Percentiles rank a stretch among this genome's conserved stretches.
phyloP scores from a whole-genome alignment of 2,329 filamentous ascomycete genomes.

The Fusarium bactridioides region DNA sequence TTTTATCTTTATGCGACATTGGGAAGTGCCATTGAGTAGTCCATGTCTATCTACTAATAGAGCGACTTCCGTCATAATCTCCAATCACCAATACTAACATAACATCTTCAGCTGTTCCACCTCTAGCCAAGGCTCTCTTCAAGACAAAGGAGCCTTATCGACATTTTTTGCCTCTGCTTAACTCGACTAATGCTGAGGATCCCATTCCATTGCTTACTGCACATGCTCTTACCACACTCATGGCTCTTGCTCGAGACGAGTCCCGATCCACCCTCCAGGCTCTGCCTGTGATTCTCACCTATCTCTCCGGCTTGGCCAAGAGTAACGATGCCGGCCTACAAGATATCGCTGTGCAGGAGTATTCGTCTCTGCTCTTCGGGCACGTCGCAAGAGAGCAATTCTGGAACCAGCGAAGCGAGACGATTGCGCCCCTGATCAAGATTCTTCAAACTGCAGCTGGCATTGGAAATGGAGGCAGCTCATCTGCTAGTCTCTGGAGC shows the following conservation, averaged over 20 bases:
- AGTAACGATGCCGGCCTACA: constrained; percentile 88
- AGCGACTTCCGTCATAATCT: constrained; percentile 3
- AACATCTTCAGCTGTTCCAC: constrained; percentile 73
- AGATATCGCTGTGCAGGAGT: constrained; percentile 93
- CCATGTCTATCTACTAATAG: background rate
- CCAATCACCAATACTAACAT: constrained; percentile 27
- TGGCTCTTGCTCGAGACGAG: constrained; percentile 72
- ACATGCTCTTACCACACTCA: constrained; percentile 81
- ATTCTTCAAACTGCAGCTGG: constrained; percentile 83
- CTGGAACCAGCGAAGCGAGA: constrained; percentile 90
- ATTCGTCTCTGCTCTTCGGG: constrained; percentile 83
- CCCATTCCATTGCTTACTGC: constrained; percentile 90
- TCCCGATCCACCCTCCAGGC: constrained; percentile 75
- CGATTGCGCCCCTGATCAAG: constrained; percentile 79
- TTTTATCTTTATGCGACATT: constrained; percentile 1
- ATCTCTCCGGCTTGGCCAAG: constrained; percentile 84
- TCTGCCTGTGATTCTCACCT: constrained; percentile 83
- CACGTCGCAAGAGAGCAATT: constrained; percentile 80
- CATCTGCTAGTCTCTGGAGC: constrained; percentile 69
- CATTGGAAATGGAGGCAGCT: constrained; percentile 70
- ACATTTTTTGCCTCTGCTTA: constrained; percentile 85
- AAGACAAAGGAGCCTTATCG: constrained; percentile 80
- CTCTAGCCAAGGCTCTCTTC: constrained; percentile 78
- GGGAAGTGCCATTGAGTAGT: background rate
- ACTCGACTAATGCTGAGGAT: constrained; percentile 77